These are phyloP conservation scores for Aphanomyces astaci DNA, from an alignment of 352 stramenopile species.

Conservation along the genomic window DNA sequence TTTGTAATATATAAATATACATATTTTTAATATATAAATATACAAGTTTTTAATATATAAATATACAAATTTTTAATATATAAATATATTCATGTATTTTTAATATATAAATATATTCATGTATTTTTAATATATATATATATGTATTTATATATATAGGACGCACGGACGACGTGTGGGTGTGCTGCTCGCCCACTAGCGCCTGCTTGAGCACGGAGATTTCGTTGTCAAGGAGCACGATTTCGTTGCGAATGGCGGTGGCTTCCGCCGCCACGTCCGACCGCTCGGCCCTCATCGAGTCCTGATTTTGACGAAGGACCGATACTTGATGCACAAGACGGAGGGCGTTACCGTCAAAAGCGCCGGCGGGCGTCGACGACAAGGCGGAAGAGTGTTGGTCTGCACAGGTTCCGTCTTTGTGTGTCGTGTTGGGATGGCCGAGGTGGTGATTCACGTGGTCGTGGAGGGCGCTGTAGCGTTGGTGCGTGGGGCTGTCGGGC, in stretches of 20 bases:
- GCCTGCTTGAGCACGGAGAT: constrained; percentile 12
- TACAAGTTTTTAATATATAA: too few relatives aligned
- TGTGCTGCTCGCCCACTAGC: constrained; percentile 9
- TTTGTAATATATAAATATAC: too few relatives aligned
- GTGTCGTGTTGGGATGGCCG: not conserved
- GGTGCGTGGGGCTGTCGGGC: not conserved
- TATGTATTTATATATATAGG: too few relatives aligned
- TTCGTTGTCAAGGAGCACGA: constrained; percentile 2
- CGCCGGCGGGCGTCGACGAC: too few relatives aligned
- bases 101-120: too few relatives aligned
- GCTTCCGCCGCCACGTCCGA: not conserved
- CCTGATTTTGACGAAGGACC: not conserved
- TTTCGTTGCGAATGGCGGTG: constrained; percentile 21
- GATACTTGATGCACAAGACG: constrained; percentile 1
- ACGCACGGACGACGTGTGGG: not conserved
- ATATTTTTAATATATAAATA: too few relatives aligned
- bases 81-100: too few relatives aligned
- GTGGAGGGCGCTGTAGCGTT: not conserved
- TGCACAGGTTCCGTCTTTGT: too few relatives aligned
- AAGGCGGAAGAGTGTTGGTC: too few relatives aligned
- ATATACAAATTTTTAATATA: too few relatives aligned
- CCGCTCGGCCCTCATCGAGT: not conserved
- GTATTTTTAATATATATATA: too few relatives aligned
- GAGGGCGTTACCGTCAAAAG: not conserved
- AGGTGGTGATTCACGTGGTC: not conserved